phyloP scores from a whole-genome alignment of 2,329 filamentous ascomycete species.

The Leptographium galeiforme region DNA sequence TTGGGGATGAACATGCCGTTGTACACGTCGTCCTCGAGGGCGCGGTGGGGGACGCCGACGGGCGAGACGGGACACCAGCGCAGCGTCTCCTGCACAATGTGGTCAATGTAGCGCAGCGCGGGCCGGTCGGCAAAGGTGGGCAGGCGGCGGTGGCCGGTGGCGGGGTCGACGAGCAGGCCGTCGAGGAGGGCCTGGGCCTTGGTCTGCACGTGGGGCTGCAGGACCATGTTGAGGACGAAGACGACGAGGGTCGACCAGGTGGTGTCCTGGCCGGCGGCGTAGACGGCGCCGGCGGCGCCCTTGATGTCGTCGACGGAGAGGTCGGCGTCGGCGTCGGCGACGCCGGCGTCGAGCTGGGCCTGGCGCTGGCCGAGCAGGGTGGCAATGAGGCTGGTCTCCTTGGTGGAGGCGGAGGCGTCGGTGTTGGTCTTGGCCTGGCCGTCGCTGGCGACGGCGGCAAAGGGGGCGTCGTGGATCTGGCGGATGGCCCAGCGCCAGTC shows the following conservation, averaged over 20 bases:
- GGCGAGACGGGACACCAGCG: slow-evolving; percentile 29
- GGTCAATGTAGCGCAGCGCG: slow-evolving; percentile 27
- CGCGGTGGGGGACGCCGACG: slow-evolving; percentile 25
- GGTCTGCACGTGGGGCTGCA: slow-evolving; percentile 27
- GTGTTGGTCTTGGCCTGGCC: neutral
- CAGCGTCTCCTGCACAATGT: slow-evolving; percentile 29
- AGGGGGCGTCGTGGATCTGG: slow-evolving; percentile 16
- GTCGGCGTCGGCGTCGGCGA: slow-evolving; percentile 8
- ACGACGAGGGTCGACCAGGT: slow-evolving; percentile 25
- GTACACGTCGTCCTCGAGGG: slow-evolving; percentile 27
- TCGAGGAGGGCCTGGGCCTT: slow-evolving; percentile 27
- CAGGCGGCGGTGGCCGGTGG: slow-evolving; percentile 14
- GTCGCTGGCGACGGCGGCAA: slow-evolving; percentile 12
- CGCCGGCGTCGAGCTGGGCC: slow-evolving; percentile 10
- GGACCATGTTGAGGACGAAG: slow-evolving; percentile 33
- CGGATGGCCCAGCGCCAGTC: slow-evolving; percentile 6
- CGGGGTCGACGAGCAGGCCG: slow-evolving; percentile 21
- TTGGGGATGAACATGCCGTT: slow-evolving; percentile 13
- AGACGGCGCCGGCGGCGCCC: slow-evolving; percentile 22
- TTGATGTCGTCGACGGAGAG: slow-evolving; percentile 19
- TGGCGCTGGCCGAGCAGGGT: slow-evolving; percentile 3
- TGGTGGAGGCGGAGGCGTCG: neutral
- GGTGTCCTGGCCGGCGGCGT: slow-evolving; percentile 30
- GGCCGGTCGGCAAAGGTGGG: slow-evolving; percentile 23
- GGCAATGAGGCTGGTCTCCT: slow-evolving; percentile 1